Evolutionary conservation across 305 asterid genomes (phyloP).

Genomic region (Solanum hybrid): DNA sequence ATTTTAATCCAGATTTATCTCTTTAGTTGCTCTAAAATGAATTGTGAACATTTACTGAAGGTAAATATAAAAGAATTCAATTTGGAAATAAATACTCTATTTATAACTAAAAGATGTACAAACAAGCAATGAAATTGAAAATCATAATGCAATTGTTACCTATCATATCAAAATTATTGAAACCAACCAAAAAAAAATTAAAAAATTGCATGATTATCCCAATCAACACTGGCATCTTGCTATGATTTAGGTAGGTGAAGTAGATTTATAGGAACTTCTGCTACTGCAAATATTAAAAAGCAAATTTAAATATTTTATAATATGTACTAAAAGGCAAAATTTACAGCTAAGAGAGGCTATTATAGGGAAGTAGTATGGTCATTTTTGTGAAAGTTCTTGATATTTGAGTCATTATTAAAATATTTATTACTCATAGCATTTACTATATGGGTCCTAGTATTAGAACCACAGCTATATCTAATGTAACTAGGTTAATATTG

Average conservation of each 20-base stretch:
- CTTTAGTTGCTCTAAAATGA: neutral
- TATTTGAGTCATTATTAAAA: neutral
- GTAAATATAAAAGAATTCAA: neutral
- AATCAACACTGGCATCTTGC: neutral
- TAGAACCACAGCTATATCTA: neutral
- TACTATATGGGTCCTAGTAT: neutral
- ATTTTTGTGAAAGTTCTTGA: conserved; percentile 12
- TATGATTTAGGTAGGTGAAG: neutral
- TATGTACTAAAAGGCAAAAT: conserved; percentile 2
- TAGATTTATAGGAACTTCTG: neutral
- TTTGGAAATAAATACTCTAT: neutral
- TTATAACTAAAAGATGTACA: neutral
- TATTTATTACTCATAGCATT: neutral
- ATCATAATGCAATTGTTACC: neutral
- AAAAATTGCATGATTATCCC: neutral
- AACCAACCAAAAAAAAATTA: neutral
- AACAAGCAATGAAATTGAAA: neutral
- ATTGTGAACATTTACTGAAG: neutral
- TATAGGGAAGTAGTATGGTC: neutral
- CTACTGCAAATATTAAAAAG: neutral
- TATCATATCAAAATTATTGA: conserved; percentile 1
- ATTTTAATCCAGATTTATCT: neutral
- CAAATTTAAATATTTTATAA: neutral
- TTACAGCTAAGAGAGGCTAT: conserved; percentile 11
- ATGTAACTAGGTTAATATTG: neutral